Conservation (phyloP, 2,329 filamentous ascomycete species). For the Fusarium pseudoanthophilum region DNA sequence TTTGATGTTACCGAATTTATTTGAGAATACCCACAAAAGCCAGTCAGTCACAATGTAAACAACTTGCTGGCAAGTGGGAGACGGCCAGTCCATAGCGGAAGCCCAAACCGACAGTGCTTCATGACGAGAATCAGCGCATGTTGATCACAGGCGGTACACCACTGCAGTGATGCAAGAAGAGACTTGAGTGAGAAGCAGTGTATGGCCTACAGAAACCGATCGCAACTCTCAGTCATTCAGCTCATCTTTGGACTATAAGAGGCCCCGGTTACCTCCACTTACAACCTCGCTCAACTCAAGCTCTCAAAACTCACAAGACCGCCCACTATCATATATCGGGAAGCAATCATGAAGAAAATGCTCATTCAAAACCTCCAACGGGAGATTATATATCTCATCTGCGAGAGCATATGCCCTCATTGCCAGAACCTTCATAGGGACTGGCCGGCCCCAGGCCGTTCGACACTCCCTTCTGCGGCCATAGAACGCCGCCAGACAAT, state of each 20-base stretch:
- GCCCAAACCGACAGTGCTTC: background rate
- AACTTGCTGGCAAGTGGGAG: fast-evolving
- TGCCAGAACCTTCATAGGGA: background rate
- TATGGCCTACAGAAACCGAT: background rate
- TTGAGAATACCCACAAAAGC: no score
- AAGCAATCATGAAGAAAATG: background rate
- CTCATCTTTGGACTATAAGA: background rate
- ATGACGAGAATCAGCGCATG: background rate
- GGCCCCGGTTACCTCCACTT: background rate
- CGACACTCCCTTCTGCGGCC: background rate
- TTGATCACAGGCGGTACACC: no score
- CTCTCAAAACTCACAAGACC: fast-evolving
- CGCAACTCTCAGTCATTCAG: background rate
- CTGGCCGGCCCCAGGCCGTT: background rate
- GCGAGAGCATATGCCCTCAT: background rate
- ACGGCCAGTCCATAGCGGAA: background rate
- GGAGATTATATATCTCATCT: background rate
- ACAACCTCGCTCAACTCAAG: background rate
- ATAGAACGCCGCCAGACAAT: background rate
- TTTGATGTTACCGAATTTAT: no score
- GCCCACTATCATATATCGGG: fast-evolving
- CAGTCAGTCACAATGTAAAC: background rate
- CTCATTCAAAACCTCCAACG: background rate
- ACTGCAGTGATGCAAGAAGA: background rate
- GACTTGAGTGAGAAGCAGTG: background rate